Percentiles rank a stretch among this genome's conserved stretches.
phyloP scores from a whole-genome alignment of 164 flowering plant genomes.

The Platanus orientalis region DNA sequence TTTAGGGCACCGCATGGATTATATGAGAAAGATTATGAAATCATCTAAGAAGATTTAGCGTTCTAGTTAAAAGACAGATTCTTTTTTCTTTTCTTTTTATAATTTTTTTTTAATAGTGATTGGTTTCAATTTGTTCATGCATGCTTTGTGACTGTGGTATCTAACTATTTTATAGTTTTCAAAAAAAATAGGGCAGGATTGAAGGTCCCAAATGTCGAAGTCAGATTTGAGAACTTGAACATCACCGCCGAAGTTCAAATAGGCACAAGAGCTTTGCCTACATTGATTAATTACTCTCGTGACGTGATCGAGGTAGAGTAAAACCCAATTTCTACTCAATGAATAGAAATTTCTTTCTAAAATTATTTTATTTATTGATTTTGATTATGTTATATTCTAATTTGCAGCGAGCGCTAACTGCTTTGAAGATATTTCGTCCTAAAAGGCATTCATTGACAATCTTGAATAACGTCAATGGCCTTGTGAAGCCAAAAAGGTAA shows the following conservation, averaged over 20 bases:
- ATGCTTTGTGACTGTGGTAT: no score
- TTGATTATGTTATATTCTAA: neutral
- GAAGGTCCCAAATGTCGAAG: constrained; percentile 70
- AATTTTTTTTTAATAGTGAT: neutral
- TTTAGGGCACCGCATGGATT: no score
- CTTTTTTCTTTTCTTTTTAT: no score
- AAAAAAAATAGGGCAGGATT: constrained; percentile 53
- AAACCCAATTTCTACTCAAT: neutral
- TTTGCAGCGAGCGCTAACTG: constrained; percentile 44
- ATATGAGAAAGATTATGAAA: no score
- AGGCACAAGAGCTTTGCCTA: constrained; percentile 83
- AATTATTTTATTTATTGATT: neutral
- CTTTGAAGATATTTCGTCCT: constrained; percentile 42
- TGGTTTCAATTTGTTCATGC: no score
- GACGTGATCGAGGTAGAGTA: constrained; percentile 51
- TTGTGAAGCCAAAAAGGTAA: constrained; percentile 77
- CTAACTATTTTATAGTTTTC: no score
- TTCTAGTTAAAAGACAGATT: no score
- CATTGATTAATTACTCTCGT: constrained; percentile 55
- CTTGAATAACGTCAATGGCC: constrained; percentile 56
- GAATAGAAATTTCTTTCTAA: neutral
- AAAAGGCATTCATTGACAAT: constrained; percentile 48
- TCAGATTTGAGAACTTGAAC: constrained; percentile 57
- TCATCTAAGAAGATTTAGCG: no score
- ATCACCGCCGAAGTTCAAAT: constrained; percentile 56